A percentile compares a stretch with the other conserved stretches of the same genome.
phyloP scores from a whole-genome alignment of 306 rosid genomes.

The Vigna angularis region DNA sequence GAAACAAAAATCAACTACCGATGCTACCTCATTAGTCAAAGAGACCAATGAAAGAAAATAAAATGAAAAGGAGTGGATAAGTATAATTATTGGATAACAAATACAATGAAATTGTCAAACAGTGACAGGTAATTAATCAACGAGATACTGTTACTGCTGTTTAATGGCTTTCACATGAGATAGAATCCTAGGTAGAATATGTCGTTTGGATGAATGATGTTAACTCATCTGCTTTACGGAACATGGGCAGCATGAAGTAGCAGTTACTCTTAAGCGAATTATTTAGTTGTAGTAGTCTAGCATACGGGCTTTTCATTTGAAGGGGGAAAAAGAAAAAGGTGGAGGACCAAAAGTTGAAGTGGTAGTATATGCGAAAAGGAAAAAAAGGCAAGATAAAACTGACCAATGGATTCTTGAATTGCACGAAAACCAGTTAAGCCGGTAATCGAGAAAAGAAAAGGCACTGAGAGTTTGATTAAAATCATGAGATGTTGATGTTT shows the following conservation, averaged over 20 bases:
- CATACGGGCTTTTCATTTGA: constrained; percentile 4
- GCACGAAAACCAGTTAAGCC: constrained; percentile 35
- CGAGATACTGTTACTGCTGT: not conserved
- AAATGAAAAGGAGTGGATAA: not conserved
- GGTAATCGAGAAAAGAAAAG: constrained; percentile 18
- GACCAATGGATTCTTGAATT: constrained; percentile 31
- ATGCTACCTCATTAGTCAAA: no score
- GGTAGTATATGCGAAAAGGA: not conserved
- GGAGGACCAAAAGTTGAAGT: constrained; percentile 25
- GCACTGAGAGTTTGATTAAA: constrained; percentile 14
- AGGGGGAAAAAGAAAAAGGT: not conserved
- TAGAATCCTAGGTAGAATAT: constrained; percentile 54
- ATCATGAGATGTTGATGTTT: constrained; percentile 34
- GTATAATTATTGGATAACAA: not conserved
- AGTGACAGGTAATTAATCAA: not conserved
- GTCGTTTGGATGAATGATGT: constrained; percentile 36
- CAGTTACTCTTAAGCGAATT: not conserved
- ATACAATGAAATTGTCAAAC: constrained; percentile 9
- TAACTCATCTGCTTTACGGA: constrained; percentile 50
- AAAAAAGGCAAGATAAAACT: constrained; percentile 12
- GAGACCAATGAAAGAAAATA: not conserved
- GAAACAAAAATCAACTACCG: not conserved
- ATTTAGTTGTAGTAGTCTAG: not conserved
- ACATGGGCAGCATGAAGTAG: constrained; percentile 30
- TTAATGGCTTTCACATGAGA: constrained; percentile 54